phyloP scores from a whole-genome alignment of 2,329 filamentous ascomycete genomes.

The Ciborinia camelliae region DNA sequence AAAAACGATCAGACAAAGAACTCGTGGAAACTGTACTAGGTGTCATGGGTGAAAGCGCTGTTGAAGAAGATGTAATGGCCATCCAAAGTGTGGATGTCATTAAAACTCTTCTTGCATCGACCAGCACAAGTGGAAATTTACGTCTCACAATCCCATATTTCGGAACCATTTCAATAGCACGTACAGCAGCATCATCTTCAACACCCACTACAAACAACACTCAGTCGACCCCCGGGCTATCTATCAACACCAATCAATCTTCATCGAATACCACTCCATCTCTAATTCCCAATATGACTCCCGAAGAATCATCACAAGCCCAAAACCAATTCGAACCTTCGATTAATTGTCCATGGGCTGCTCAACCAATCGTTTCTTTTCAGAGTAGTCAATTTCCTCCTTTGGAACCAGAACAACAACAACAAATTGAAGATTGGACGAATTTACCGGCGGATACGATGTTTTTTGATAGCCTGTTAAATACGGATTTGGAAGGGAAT shows the following conservation, averaged over 20 bases:
- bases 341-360: neutral
- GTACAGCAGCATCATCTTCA: neutral
- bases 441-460: slow-evolving; percentile 30
- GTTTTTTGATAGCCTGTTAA: slow-evolving; percentile 36
- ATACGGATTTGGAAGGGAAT: slow-evolving; percentile 36
- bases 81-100: slow-evolving; percentile 35
- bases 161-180: slow-evolving; percentile 34
- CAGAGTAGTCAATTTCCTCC: slow-evolving; percentile 28
- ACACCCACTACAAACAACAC: neutral
- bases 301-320: neutral
- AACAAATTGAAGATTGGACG: slow-evolving; percentile 28
- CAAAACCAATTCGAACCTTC: neutral
- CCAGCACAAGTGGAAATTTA: slow-evolving; percentile 26
- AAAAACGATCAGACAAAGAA: slow-evolving; percentile 27
- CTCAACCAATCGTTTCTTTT: slow-evolving; percentile 29
- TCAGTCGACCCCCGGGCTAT: neutral
- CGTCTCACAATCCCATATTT: slow-evolving; percentile 38
- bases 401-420: slow-evolving; percentile 23
- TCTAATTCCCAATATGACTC: neutral
- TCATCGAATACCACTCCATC: neutral
- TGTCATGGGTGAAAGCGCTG: slow-evolving; percentile 28
- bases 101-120: slow-evolving; percentile 30
- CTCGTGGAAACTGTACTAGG: slow-evolving; percentile 29
- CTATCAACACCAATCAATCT: neutral
- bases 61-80: slow-evolving; percentile 27